Conservation (phyloP, 352 stramenopile species). For the Globisporangium cystogenes region DNA sequence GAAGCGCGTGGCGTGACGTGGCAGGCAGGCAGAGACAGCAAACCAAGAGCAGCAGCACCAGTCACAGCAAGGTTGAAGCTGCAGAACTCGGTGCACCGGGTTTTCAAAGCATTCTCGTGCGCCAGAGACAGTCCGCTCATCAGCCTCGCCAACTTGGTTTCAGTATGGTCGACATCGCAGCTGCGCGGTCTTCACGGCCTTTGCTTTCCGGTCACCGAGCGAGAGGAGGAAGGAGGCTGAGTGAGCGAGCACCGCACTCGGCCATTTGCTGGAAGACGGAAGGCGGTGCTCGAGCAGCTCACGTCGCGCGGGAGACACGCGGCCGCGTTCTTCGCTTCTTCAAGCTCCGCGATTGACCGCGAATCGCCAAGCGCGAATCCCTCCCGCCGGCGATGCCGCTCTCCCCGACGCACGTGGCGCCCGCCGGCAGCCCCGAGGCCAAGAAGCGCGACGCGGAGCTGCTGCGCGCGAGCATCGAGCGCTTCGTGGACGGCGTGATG, state of each 20-base stretch:
- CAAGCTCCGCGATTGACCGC: too few relatives aligned
- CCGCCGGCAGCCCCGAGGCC: constrained; percentile 22
- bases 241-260: not conserved
- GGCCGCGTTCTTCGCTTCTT: not conserved
- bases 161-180: not conserved
- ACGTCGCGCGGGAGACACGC: not conserved
- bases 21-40: too few relatives aligned
- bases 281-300: not conserved
- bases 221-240: too few relatives aligned
- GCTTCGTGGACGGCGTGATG: constrained; percentile 81
- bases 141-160: not conserved
- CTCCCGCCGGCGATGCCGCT: too few relatives aligned
- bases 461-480: constrained; percentile 70
- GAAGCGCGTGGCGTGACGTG: too few relatives aligned
- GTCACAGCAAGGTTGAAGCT: not conserved
- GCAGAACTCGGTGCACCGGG: not conserved
- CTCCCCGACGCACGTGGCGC: constrained; percentile 21
- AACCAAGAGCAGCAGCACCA: too few relatives aligned
- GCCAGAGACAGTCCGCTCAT: not conserved
- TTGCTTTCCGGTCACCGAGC: not conserved
- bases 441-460: constrained; percentile 48
- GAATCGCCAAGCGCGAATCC: too few relatives aligned
- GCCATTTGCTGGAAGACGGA: not conserved
- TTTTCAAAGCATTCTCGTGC: too few relatives aligned
- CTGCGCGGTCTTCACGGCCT: not conserved